phyloP scores from a whole-genome alignment of 2,329 filamentous ascomycete genomes.

The Epichloe coenophiala region DNA sequence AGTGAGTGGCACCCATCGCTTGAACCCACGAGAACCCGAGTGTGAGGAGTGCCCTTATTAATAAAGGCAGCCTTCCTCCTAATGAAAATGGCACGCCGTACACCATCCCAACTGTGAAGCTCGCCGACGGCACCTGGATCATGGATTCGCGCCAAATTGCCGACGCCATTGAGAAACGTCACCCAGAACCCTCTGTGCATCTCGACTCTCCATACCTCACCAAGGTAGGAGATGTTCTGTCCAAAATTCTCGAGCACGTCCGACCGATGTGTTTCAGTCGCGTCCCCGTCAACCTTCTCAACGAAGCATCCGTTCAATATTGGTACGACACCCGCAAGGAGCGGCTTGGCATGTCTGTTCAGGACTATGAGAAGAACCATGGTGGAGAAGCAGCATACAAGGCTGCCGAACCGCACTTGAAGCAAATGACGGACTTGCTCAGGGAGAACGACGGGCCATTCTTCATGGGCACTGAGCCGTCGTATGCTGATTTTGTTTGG shows the following conservation, averaged over 20 bases:
- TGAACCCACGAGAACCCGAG: background rate
- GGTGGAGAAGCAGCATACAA: conserved; percentile 38
- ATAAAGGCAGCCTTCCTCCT: conserved; percentile 3
- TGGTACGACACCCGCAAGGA: conserved; percentile 39
- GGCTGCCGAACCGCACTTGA: conserved; percentile 22
- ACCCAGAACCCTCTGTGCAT: conserved; percentile 45
- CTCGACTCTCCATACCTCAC: conserved; percentile 38
- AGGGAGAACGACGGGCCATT: conserved; percentile 47
- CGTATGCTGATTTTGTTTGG: conserved; percentile 47
- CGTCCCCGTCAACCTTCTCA: conserved; percentile 38
- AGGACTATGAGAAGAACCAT: conserved; percentile 31
- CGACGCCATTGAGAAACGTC: conserved; percentile 38
- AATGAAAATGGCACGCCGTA: conserved; percentile 4
- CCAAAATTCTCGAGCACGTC: conserved; percentile 19
- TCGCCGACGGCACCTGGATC: conserved; percentile 42
- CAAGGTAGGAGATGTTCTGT: conserved; percentile 29
- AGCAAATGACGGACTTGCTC: conserved; percentile 19
- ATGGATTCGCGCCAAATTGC: conserved; percentile 54
- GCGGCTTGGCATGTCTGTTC: conserved; percentile 37
- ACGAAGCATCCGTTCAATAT: conserved; percentile 35
- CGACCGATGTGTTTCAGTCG: conserved; percentile 29
- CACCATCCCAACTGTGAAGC: conserved; percentile 35
- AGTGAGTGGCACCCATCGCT: conserved; percentile 26
- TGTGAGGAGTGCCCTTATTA: background rate
- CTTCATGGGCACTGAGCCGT: conserved; percentile 41